These are phyloP conservation scores for Astrocystis sublimbata DNA, from an alignment of 495 filamentous ascomycete genomes.

Conservation along the genomic window DNA sequence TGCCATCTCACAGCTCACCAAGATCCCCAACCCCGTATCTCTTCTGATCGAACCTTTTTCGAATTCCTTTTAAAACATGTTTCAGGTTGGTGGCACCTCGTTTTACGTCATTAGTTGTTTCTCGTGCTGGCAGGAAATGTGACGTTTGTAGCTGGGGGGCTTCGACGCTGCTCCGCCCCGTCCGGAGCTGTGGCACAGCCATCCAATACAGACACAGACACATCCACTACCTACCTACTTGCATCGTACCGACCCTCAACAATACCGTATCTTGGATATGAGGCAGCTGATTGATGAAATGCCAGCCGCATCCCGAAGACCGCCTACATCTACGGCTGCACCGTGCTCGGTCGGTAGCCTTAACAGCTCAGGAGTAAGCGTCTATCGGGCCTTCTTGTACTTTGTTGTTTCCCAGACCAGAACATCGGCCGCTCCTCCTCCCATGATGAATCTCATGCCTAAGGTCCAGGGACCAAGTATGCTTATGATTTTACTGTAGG, in stretches of 20 bases:
- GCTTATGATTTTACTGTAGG: conserved; percentile 30
- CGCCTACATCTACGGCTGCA: conserved; percentile 68
- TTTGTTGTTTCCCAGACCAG: background rate
- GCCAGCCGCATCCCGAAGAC: conserved; percentile 55
- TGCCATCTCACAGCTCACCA: background rate
- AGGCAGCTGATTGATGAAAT: conserved; percentile 8
- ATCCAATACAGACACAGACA: background rate
- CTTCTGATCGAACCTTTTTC: background rate
- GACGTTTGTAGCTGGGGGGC: background rate
- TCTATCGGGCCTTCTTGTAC: background rate
- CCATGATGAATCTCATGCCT: background rate
- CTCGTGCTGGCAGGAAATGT: background rate
- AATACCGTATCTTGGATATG: background rate
- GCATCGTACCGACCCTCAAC: background rate
- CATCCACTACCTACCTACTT: background rate
- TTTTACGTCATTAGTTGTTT: background rate
- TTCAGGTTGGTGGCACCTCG: conserved; percentile 11
- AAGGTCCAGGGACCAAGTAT: background rate
- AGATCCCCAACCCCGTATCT: background rate
- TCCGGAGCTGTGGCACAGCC: background rate
- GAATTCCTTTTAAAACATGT: background rate
- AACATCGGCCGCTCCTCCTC: background rate
- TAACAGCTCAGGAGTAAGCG: conserved; percentile 72
- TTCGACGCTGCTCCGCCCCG: conserved; percentile 1
- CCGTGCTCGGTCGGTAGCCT: conserved; percentile 78